phyloP scores from a whole-genome alignment of 1,284 basidiomycete genomes.

The Coniferiporia weirii region DNA sequence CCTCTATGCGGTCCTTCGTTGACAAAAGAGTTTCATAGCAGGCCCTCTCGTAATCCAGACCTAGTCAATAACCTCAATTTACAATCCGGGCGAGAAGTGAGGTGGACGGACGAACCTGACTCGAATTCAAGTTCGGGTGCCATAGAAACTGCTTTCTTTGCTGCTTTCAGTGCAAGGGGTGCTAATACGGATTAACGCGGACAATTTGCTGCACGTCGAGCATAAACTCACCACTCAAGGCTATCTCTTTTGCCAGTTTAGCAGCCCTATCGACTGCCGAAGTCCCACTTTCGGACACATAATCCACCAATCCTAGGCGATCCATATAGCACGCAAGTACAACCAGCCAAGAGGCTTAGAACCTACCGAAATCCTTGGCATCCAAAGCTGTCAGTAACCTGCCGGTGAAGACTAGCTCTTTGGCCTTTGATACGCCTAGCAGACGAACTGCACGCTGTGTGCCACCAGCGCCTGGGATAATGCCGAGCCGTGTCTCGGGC shows the following conservation, averaged over 20 bases:
- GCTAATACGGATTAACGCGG: slow-evolving; percentile 41
- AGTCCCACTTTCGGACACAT: slow-evolving; percentile 55
- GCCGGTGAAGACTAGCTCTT: slow-evolving; percentile 84
- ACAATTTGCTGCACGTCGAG: slow-evolving; percentile 2
- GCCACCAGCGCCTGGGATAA: slow-evolving; percentile 94
- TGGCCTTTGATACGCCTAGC: slow-evolving; percentile 78
- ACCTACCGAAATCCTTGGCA: slow-evolving; percentile 69
- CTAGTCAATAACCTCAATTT: slow-evolving; percentile 32
- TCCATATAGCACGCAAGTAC: background rate
- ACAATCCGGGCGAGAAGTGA: background rate
- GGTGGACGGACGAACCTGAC: slow-evolving; percentile 42
- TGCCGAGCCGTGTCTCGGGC: slow-evolving; percentile 82
- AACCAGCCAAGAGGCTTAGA: no score
- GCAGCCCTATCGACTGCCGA: slow-evolving; percentile 65
- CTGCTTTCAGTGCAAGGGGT: slow-evolving; percentile 83
- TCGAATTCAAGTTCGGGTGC: slow-evolving; percentile 76
- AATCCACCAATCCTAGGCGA: slow-evolving; percentile 69
- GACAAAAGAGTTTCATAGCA: slow-evolving; percentile 82
- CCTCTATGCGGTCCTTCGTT: slow-evolving; percentile 79
- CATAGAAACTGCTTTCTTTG: slow-evolving; percentile 83
- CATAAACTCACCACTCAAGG: slow-evolving; percentile 55
- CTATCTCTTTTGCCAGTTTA: slow-evolving; percentile 59
- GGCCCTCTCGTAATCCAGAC: slow-evolving; percentile 84
- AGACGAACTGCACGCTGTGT: slow-evolving; percentile 84
- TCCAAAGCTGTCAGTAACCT: slow-evolving; percentile 59